These are phyloP conservation scores for Glycine tomentella DNA, from an alignment of 306 rosid species.

Conservation along the genomic window DNA sequence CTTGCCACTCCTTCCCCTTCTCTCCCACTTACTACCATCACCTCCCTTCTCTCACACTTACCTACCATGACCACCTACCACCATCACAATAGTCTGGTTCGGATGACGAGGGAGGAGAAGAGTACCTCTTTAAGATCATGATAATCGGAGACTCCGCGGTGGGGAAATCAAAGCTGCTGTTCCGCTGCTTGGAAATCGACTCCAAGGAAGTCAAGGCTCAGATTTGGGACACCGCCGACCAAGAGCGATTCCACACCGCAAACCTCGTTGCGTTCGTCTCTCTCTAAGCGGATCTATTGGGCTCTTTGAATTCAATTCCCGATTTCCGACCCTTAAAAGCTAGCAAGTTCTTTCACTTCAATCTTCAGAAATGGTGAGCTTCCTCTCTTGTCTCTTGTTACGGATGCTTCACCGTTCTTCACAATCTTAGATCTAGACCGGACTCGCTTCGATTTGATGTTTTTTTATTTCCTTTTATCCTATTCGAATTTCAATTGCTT, in stretches of 20 bases:
- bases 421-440: conserved; percentile 72
- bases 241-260: conserved; percentile 40
- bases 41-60: too few species aligned
- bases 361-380: conserved; percentile 81
- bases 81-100: too few species aligned
- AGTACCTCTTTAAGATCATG: too few species aligned
- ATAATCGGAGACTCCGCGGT: too few species aligned
- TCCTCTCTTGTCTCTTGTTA: conserved; percentile 40
- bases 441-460: conserved; percentile 56
- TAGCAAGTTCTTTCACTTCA: conserved; percentile 23
- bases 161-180: too few species aligned
- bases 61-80: too few species aligned
- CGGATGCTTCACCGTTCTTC: conserved; percentile 37
- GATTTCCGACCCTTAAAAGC: conserved; percentile 48
- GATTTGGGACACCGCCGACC: too few species aligned
- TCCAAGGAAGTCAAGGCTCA: too few species aligned
- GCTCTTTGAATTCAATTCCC: conserved; percentile 49
- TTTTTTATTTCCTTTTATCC: conserved; percentile 30
- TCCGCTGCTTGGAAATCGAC: too few species aligned
- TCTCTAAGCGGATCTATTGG: conserved; percentile 54
- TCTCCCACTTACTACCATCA: too few species aligned
- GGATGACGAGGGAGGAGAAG: too few species aligned
- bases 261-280: conserved; percentile 14
- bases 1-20: too few species aligned
- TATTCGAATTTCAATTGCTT: conserved; percentile 39